These are phyloP conservation scores for Paramecium caudatum DNA, from an alignment of 73 alveolate genomes.

Conservation along the genomic window DNA sequence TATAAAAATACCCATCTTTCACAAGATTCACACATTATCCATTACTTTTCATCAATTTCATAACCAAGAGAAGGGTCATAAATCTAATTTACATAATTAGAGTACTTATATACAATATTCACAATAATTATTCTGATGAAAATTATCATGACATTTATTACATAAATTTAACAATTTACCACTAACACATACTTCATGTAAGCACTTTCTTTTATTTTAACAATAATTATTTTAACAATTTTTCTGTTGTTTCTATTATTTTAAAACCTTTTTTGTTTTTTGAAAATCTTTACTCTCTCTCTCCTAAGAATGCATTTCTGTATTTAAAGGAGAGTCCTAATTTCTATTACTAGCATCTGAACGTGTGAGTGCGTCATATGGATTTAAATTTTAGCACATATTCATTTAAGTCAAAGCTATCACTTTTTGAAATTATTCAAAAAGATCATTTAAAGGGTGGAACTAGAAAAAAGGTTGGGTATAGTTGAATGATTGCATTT, in stretches of 20 bases:
- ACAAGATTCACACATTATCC: conserved; percentile 59
- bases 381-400: too few species aligned
- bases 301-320: too few species aligned
- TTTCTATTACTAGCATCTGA: too few species aligned
- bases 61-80: conserved; percentile 44
- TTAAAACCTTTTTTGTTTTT: too few species aligned
- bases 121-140: not conserved
- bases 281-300: too few species aligned
- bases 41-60: conserved; percentile 53
- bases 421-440: too few species aligned
- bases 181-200: not conserved
- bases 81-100: not conserved
- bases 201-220: conserved; percentile 22
- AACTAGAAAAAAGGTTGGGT: too few species aligned
- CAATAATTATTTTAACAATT: conserved; percentile 54
- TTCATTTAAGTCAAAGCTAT: too few species aligned
- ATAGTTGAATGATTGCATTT: too few species aligned
- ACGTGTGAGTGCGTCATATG: too few species aligned
- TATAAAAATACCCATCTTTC: conserved; percentile 7
- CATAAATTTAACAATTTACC: not conserved
- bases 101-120: conserved; percentile 55
- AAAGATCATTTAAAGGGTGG: too few species aligned
- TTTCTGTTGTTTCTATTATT: not conserved
- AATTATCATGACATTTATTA: conserved; percentile 1
- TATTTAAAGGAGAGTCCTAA: too few species aligned